Base-by-base conservation (phyloP, 495 filamentous ascomycete species). In the Xylaria venustula region DNA sequence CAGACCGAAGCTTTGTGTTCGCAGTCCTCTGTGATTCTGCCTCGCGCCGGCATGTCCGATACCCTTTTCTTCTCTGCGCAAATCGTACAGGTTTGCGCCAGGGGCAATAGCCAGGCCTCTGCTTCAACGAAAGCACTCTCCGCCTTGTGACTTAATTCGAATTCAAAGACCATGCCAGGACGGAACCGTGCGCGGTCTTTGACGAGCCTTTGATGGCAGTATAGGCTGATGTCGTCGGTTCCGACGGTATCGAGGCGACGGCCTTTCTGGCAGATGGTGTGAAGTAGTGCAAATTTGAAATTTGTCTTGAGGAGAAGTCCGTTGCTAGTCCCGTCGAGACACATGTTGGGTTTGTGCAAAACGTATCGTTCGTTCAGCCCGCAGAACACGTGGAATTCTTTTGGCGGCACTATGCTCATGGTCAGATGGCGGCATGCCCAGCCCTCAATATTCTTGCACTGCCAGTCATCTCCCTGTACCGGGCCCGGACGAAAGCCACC, bases 61-160 rank as follows among this genome's bases (percentile, higher is more conserved):
- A 70, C 58, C 19, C 58, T 62, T 44, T 74, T 76, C 44, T 71
- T 67, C 20, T 81, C 78, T 17, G 67, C 60, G 59, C 78, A 79
- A 11, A 75, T 66, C 11, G 48, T 59, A 64, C 78, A 80, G 12
- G 60, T 65, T 44, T 73, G 68, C 6, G 66, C 63, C 11, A 60
- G 22, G 14, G 63, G 64, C 26, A 77, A 41, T 0, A 78, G 70
- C 76, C 72, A 74, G 3, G 64, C 61, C 48, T 78, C 76, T 15
- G 67, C 72, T 25, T 60, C 40, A 22, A 66, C 30, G 44, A 74
- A 77, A 3, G 36, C 54, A 34, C 71, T 67, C 46, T 71, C 74
- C 5, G 65, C 62, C 14, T 64, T 64, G 2, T 51, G 49, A 7
- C 66, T 63, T 14, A 78, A 57, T 23, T 72, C 68, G 49, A 77